phyloP scores from a whole-genome alignment of 768 basidiomycete genomes.

The Suillus discolor region DNA sequence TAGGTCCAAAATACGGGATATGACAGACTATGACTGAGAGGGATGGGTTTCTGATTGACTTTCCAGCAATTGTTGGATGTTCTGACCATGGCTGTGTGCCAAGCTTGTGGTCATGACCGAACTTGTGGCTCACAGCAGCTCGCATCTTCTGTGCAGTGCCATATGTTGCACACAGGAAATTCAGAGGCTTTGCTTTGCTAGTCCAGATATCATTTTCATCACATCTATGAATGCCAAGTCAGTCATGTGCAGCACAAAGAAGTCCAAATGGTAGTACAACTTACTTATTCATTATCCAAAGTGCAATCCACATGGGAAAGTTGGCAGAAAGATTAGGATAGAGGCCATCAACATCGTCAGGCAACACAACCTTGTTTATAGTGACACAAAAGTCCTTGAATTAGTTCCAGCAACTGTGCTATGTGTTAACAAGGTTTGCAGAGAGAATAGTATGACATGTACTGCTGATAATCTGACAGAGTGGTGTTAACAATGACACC shows the following conservation, averaged over 20 bases:
- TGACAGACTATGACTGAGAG: too few relatives aligned
- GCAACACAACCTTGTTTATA: constrained; percentile 9
- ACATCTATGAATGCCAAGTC: constrained; percentile 19
- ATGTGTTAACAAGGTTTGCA: background rate
- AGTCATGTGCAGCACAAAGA: background rate
- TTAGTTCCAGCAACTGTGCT: constrained; percentile 16
- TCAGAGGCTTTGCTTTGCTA: constrained; percentile 11
- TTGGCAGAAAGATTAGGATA: constrained; percentile 21
- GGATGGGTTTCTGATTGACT: constrained; percentile 14
- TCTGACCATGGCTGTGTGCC: constrained; percentile 32
- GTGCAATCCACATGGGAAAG: constrained; percentile 25
- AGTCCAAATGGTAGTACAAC: background rate
- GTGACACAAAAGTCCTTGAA: constrained; percentile 19
- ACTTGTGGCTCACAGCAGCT: constrained; percentile 33
- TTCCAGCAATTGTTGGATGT: constrained; percentile 20
- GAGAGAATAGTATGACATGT: background rate
- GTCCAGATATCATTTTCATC: constrained; percentile 27
- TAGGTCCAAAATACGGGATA: too few relatives aligned
- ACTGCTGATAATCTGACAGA: constrained; percentile 33
- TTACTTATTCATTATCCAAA: constrained; percentile 32
- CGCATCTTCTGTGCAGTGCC: constrained; percentile 40
- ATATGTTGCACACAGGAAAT: constrained; percentile 20
- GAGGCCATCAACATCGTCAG: constrained; percentile 14
- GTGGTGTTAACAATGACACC: constrained; percentile 33
- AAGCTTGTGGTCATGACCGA: constrained; percentile 26